Conservation (phyloP, 1,284 basidiomycete species). For the Rhodotorula sp. region DNA sequence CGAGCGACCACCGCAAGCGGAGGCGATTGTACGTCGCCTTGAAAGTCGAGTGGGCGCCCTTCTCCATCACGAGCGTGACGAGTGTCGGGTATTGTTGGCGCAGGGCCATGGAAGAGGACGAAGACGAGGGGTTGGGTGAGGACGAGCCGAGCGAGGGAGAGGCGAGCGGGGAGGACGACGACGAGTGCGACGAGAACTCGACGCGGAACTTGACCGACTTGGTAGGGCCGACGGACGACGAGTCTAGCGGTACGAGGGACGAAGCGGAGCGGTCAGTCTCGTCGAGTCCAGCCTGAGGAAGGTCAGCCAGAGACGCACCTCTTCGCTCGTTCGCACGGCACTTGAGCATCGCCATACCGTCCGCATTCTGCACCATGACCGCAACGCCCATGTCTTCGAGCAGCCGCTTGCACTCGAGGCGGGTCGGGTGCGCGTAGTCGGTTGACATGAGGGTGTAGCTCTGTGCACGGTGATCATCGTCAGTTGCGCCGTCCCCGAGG, state of each 20-base stretch:
- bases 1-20: constrained; percentile 64
- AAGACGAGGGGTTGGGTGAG: constrained; percentile 22
- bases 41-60: constrained; percentile 80
- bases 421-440: constrained; percentile 63
- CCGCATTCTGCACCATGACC: constrained; percentile 64
- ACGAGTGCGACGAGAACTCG: constrained; percentile 61
- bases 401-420: constrained; percentile 63
- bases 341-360: constrained; percentile 59
- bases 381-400: constrained; percentile 67
- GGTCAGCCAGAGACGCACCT: background rate
- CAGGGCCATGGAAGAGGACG: background rate
- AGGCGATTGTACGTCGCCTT: constrained; percentile 68
- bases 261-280: background rate
- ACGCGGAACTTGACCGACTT: constrained; percentile 71
- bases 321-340: constrained; percentile 64
- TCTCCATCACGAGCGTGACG: constrained; percentile 77
- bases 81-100: constrained; percentile 53
- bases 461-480: background rate
- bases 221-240: constrained; percentile 47
- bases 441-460: constrained; percentile 50
- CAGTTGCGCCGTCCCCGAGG: too few species aligned
- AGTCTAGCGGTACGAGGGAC: background rate
- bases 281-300: background rate
- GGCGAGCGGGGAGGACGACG: constrained; percentile 14
- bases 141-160: constrained; percentile 4